Conservation (phyloP, 2,329 filamentous ascomycete genomes). For the Tolypocladium capitatum region DNA sequence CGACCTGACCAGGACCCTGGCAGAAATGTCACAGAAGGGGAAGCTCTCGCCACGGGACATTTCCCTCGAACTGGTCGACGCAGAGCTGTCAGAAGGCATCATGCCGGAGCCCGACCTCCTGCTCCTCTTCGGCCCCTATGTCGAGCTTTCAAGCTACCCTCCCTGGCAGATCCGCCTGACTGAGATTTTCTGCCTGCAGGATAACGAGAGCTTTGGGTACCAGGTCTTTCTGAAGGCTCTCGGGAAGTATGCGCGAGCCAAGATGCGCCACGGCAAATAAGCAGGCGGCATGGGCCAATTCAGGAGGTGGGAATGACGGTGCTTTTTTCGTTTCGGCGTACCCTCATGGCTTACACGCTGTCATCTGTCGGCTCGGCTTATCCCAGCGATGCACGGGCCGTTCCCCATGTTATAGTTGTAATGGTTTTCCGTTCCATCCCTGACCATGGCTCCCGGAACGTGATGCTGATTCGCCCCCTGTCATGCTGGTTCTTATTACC, state of each 20-base stretch:
- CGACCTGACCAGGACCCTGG: slow-evolving; percentile 84
- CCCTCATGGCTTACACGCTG: slow-evolving; percentile 19
- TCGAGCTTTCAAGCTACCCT: slow-evolving; percentile 82
- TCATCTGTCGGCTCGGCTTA: slow-evolving; percentile 35
- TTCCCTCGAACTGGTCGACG: slow-evolving; percentile 72
- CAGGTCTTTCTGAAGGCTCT: slow-evolving; percentile 82
- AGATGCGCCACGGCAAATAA: slow-evolving; percentile 71
- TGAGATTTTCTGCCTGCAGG: slow-evolving; percentile 73
- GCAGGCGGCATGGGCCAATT: not conserved
- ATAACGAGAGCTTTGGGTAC: slow-evolving; percentile 78
- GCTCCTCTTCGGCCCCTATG: slow-evolving; percentile 70
- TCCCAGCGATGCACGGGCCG: slow-evolving; percentile 60
- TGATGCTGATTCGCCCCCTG: slow-evolving; percentile 61
- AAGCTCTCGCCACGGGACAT: slow-evolving; percentile 77
- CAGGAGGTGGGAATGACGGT: not conserved
- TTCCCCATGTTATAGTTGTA: slow-evolving; percentile 71
- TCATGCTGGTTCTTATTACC: slow-evolving; percentile 49
- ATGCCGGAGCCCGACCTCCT: slow-evolving; percentile 85
- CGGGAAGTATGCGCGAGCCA: slow-evolving; percentile 71
- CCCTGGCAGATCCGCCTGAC: slow-evolving; percentile 93
- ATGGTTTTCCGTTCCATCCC: slow-evolving; percentile 67
- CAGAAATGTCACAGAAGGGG: slow-evolving; percentile 85
- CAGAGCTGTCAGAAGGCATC: slow-evolving; percentile 66
- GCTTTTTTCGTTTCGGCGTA: slow-evolving; percentile 7
- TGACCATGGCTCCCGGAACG: slow-evolving; percentile 59